Evolutionary conservation across 1,284 basidiomycete species (phyloP).

Genomic region (Leccinum fallax): DNA sequence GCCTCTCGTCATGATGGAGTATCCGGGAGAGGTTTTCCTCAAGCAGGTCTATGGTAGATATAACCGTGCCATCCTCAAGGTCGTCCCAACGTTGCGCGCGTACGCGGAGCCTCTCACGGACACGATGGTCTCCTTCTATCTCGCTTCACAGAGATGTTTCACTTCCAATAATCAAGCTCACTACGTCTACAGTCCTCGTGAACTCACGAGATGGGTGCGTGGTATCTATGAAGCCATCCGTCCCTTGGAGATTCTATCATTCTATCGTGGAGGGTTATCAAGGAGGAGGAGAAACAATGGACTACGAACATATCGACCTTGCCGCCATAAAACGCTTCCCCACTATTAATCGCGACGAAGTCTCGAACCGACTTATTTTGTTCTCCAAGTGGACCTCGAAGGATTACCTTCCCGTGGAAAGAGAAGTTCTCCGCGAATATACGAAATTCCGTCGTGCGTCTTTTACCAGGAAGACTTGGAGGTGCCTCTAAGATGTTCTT

Average conservation of each 20-base stretch:
- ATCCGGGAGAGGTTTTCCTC: constrained; percentile 95
- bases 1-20: constrained; percentile 99
- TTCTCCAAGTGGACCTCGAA: constrained; percentile 99
- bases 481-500: constrained; percentile 90
- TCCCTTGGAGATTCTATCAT: constrained; percentile 88
- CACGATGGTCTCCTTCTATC: constrained; percentile 97
- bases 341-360: constrained; percentile 83
- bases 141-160: constrained; percentile 92
- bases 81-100: constrained; percentile 90
- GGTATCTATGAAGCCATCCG: constrained; percentile 97
- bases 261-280: constrained; percentile 86
- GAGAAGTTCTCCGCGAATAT: constrained; percentile 92
- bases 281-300: constrained; percentile 89
- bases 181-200: constrained; percentile 99
- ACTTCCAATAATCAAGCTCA: constrained; percentile 97
- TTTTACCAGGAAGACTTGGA: constrained; percentile 99
- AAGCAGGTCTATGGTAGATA: constrained; percentile 99
- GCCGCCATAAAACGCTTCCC: constrained; percentile 91
- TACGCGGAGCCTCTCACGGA: constrained; percentile 95
- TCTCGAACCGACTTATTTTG: constrained; percentile 86
- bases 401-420: constrained; percentile 92
- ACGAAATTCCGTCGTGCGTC: constrained; percentile 96
- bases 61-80: constrained; percentile 94
- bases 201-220: constrained; percentile 96
- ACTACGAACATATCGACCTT: constrained; percentile 90